Base-by-base conservation (phyloP, 2,329 filamentous ascomycete genomes). In the Alternaria triticina region DNA sequence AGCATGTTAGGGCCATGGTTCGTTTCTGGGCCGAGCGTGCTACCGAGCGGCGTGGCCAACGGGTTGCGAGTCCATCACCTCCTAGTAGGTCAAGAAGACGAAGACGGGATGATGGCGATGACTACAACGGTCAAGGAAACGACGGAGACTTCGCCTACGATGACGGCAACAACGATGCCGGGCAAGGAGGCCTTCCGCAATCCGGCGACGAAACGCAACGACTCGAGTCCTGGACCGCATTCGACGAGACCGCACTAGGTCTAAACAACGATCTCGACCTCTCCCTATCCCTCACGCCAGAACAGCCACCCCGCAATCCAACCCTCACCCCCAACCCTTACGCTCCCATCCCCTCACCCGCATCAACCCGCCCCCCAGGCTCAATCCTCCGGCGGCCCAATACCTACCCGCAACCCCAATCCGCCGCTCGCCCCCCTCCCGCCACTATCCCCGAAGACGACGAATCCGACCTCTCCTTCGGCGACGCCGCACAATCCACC, bases 1-100 rank as follows among this genome's bases (percentile, higher is more conserved):
- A 86, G 65, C 87, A 89, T 72, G 78, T 84, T 27, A 82, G 85
- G 59, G 83, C 83, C 28, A 86, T 89, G 80, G 76, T 89, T 52
- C 80, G 84, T 23, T 83, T 85, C 63, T 90, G 87, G 87, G 72
- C 80, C 12, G 82, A 84, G 15, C 83, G 82, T 57, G 80, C 84
- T 65, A 58, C 73, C 1, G 74, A 78, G 27, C 61, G 74, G 40
- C 43, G 66, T 20, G 71, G 70, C 3, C 65, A 67, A n/a, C 62
- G 74, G 49, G 59, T 67, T n/a, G 65, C 61, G 7, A 70, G 65
- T 54, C 73, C 74, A 5, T 73, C 74, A 17, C 74, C 75, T n/a
- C 66, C 54, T 10, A 66, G 59, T 10, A 66, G 61, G 36, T 63
- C 59, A 17, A 70, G 60, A 62, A 56, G 65, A 15, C 64, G 65